Base-by-base conservation (phyloP, 1,284 basidiomycete species). In the Tylopilus sp. region DNA sequence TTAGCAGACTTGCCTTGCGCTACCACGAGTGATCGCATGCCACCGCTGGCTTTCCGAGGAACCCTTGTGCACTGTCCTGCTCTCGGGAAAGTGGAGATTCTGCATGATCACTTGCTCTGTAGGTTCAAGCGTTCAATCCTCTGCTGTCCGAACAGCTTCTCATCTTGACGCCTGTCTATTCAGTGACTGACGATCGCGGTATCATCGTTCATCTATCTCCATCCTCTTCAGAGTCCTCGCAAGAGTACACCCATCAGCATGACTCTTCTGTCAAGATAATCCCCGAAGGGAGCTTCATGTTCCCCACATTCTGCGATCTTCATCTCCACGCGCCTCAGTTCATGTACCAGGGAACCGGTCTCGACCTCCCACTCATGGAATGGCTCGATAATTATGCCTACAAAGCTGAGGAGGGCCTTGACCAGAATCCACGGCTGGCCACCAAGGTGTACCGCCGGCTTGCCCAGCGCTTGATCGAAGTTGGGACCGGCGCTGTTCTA, bases 301-400 rank as follows among this genome's bases (percentile, higher is more conserved):
- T 88, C 6, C 89, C 90, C 0, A 81, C 82, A 0, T 94, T 91
- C 65, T 80, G 78, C 56, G 91, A 92, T 65, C 72, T 89, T 9
- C 90, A 92, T 63, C 74, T 92, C 0, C 91, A 94, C 64, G 88
- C 89, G 0, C 88, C 90, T 2, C 91, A 93, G 63, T 91, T 87
- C 63, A 74, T 91, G 34, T 92, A 91, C 55, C 85, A 89, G 54
- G 91, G 91, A 3, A 90, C 82, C 6, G 90, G 90, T 0, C 75
- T 92, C 7, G 86, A 93, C 62, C 76, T 90, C 4, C 87, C 90
- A 0, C 70, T 94, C 33, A 85, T 92, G 82, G 68, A 88, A 60
- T 93, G 91, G 91, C 73, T 91, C 5, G 74, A 88, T 51, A 74
- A 77, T 39, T 90, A 89, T 57, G 82, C 86, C 2, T 91, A 86